These are phyloP conservation scores for Saccharomyces kudriavzevii DNA, from an alignment of 805 yeast species.

Conservation along the genomic window DNA sequence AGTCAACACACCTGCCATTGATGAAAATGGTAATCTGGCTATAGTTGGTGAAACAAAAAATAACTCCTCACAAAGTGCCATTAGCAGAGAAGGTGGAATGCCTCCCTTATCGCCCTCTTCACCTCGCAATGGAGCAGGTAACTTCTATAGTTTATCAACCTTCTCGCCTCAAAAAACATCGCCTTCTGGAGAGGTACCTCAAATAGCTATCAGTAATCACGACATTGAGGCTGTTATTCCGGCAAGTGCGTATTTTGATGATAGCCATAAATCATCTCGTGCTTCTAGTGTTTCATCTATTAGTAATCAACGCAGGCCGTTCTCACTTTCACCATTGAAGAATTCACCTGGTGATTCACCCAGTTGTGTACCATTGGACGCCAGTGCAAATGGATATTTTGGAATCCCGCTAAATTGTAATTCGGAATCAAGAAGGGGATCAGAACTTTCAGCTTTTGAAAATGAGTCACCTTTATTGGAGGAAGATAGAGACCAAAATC, in stretches of 20 bases:
- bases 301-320: background rate
- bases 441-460: background rate
- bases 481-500: background rate
- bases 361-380: background rate
- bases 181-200: background rate
- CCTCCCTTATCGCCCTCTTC: constrained; percentile 4
- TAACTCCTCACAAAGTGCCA: constrained; percentile 3
- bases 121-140: background rate
- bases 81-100: constrained; percentile 6
- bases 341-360: background rate
- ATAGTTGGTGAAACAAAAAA: constrained; percentile 23
- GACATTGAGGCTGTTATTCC: background rate
- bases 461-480: background rate
- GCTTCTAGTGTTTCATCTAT: background rate
- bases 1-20: constrained; percentile 32
- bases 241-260: constrained; percentile 18
- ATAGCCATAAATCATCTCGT: background rate
- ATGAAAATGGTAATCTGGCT: constrained; percentile 32
- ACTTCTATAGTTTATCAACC: background rate
- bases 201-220: background rate
- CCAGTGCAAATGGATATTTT: background rate
- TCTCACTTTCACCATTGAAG: background rate
- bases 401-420: background rate
- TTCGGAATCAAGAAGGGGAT: background rate
- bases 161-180: background rate